Evolutionary conservation across 176 grass and related monocot species (phyloP), one percentile per base, ranked within the genome.

Genomic region (Oryza longistaminata): DNA sequence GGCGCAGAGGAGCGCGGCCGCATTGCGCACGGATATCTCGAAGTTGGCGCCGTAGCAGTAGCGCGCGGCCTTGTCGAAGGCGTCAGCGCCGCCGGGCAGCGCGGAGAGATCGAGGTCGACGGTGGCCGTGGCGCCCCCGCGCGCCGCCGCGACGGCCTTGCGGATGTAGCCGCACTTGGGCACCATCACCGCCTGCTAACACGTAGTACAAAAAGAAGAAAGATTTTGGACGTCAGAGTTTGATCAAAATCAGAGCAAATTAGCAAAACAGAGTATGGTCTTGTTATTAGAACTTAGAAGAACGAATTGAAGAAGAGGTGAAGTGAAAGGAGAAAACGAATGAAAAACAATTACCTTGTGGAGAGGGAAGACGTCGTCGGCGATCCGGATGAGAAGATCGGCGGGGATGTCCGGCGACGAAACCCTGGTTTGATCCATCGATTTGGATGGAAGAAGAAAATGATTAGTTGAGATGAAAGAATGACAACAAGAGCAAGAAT

Each of bases 151-250:
- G 11, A 98, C 65, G 70, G 70, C 87, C 11, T 84, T 79, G 40
- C 89, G 64, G 75, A 95, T 92, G 83, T 93, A 90, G 0, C 96
- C 80, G 27, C 91, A 93, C 87, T 89, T 95, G n/a, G 89, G 82
- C 64, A 91, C 88, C 85, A 98, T 89, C 78, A 92, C 83, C n/a
- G 89, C 85, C 96, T 98, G 83, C 11, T 7, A 55, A 5, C 52
- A 55, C 46, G 11, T 10, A 11, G 42, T 46, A 44, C 0, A 11
- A 48, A 13, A 48, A 11, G 45, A 13, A 14, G 45, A 12, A 12
- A 66, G 35, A 24, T 16, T 2, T 39, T 39, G 31, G 7, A 48
- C 21, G 72, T 87, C 8, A 82, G 74, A 13, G 34, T 11, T 66
- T 49, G 25, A 55, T 67, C 7, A 43, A 65, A 62, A 62, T 5